Evolutionary conservation across 495 filamentous ascomycete genomes (phyloP).

Genomic region (Achaetomiella virescens): DNA sequence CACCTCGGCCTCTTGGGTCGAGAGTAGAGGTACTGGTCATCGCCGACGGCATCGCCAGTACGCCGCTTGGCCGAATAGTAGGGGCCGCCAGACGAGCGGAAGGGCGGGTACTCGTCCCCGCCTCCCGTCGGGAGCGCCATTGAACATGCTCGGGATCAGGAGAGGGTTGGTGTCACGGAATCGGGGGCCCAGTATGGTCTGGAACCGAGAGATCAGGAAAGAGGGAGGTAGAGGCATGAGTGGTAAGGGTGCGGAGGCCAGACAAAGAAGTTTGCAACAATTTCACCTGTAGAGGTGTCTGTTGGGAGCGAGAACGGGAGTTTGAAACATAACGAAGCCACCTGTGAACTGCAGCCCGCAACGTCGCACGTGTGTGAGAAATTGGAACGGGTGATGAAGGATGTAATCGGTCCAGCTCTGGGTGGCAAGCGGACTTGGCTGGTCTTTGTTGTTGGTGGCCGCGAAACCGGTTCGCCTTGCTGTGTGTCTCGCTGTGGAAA

Average conservation of each 20-base stretch:
- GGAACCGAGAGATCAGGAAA: not conserved
- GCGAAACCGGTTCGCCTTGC: not conserved
- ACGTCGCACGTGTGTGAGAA: not conserved
- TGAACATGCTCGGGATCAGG: conserved; percentile 26
- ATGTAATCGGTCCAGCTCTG: not conserved
- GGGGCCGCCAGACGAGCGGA: conserved; percentile 10
- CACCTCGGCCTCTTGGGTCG: conserved; percentile 23
- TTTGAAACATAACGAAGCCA: not conserved
- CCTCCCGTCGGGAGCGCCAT: conserved; percentile 30
- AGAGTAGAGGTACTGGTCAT: conserved; percentile 6
- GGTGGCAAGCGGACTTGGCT: not conserved
- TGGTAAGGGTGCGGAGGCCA: not conserved
- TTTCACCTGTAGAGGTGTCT: not conserved
- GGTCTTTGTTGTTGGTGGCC: not conserved
- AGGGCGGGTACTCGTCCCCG: conserved; percentile 28
- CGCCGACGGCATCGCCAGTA: conserved; percentile 16
- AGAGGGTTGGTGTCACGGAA: not conserved
- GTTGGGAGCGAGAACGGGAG: not conserved
- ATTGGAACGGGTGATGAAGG: not conserved
- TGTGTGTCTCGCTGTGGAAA: not conserved
- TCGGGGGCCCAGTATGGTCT: not conserved
- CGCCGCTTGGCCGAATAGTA: conserved; percentile 26
- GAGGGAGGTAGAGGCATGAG: not conserved
- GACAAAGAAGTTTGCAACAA: not conserved
- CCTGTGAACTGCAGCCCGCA: not conserved